phyloP scores from a whole-genome alignment of 2,329 filamentous ascomycete species.

The Venturia aucupariae region DNA sequence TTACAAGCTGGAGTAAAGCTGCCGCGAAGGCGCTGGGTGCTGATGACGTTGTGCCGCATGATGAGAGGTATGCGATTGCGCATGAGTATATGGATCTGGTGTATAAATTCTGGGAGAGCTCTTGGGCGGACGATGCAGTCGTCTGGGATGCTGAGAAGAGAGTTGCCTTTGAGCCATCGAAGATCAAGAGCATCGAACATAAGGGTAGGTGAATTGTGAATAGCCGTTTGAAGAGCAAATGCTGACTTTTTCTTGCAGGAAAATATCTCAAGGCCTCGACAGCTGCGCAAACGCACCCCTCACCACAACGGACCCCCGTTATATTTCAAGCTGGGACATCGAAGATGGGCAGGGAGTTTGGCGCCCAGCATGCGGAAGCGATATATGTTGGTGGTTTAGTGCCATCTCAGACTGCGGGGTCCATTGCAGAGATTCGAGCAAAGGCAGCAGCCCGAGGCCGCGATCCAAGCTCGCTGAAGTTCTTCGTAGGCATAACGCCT shows the following conservation, averaged over 20 bases:
- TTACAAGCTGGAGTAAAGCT: slow-evolving; percentile 6
- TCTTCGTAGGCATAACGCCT: slow-evolving; percentile 36
- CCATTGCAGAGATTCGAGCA: slow-evolving; percentile 34
- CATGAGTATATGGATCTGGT: slow-evolving; percentile 11
- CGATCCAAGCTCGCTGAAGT: slow-evolving; percentile 32
- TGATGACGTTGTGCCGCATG: slow-evolving; percentile 13
- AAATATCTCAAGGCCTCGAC: slow-evolving; percentile 37
- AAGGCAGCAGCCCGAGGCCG: slow-evolving; percentile 32
- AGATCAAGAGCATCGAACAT: slow-evolving; percentile 7
- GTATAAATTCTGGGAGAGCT: slow-evolving; percentile 10
- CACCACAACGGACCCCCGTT: slow-evolving; percentile 48
- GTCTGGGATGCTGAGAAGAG: slow-evolving; percentile 4
- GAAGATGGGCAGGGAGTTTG: slow-evolving; percentile 37
- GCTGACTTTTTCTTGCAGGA: background rate
- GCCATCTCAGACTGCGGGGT: slow-evolving; percentile 31
- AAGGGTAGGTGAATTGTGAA: background rate
- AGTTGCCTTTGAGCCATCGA: background rate
- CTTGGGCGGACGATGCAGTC: slow-evolving; percentile 11
- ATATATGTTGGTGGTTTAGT: slow-evolving; percentile 40
- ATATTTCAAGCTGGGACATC: slow-evolving; percentile 43
- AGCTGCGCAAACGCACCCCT: slow-evolving; percentile 43
- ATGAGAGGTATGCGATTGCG: slow-evolving; percentile 9
- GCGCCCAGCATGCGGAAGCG: slow-evolving; percentile 35
- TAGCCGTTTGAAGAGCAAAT: background rate
- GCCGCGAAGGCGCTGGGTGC: slow-evolving; percentile 5